These are phyloP conservation scores for Populus ilicifolia DNA, from an alignment of 345 rosid genomes.

Conservation along the genomic window DNA sequence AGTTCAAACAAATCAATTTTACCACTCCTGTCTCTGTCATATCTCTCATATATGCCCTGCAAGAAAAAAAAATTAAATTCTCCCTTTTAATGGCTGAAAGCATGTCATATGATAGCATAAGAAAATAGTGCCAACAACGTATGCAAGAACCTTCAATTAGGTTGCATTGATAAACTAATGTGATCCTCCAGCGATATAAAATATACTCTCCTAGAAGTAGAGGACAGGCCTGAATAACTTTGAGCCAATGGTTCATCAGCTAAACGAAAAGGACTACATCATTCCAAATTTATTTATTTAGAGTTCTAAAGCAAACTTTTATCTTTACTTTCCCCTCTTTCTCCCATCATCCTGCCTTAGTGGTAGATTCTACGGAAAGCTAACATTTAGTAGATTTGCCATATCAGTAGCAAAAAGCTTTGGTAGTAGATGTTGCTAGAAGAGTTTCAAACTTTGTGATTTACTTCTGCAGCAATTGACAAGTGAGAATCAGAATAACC, in stretches of 20 bases:
- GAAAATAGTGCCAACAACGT: background rate
- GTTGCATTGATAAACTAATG: background rate
- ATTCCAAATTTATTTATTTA: background rate
- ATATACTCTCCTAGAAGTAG: background rate
- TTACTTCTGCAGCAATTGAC: background rate
- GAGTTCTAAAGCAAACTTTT: background rate
- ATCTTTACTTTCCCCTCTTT: background rate
- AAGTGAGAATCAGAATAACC: background rate
- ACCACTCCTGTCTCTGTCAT: slow-evolving; percentile 61
- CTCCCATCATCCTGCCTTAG: background rate
- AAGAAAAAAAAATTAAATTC: background rate
- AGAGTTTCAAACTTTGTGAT: background rate
- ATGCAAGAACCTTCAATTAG: background rate
- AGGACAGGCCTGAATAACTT: background rate
- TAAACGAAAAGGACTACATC: background rate
- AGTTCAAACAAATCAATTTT: slow-evolving; percentile 54
- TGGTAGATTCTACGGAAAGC: background rate
- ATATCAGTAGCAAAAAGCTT: background rate
- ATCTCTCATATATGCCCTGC: slow-evolving; percentile 60
- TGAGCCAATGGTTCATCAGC: background rate
- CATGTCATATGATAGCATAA: background rate
- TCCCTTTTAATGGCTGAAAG: background rate
- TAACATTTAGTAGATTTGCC: background rate
- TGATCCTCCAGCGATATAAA: background rate
- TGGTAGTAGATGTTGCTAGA: background rate